Conservation (phyloP, 306 rosid species). For the Arachis hypogaea region DNA sequence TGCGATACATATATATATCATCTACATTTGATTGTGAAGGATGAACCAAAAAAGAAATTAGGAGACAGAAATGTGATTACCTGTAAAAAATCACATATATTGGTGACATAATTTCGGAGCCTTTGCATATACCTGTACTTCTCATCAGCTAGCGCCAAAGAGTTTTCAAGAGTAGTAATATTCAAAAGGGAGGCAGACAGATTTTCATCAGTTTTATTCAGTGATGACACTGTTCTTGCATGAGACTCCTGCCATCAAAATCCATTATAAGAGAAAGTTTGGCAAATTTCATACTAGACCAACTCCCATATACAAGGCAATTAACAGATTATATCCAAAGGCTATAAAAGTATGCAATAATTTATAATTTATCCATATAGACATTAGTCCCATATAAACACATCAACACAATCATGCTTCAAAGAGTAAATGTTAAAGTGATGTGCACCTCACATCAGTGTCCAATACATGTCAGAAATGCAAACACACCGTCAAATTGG, state of each 20-base stretch:
- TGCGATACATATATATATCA: background rate
- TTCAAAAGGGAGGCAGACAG: constrained; percentile 75
- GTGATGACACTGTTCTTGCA: constrained; percentile 59
- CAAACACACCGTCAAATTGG: no score
- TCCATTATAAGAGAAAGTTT: background rate
- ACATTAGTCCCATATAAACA: constrained; percentile 11
- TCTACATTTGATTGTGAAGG: constrained; percentile 1
- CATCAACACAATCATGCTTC: background rate
- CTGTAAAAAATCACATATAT: constrained; percentile 88
- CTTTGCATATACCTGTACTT: constrained; percentile 87
- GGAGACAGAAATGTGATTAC: constrained; percentile 44
- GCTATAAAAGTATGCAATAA: constrained; percentile 25
- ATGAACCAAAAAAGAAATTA: constrained; percentile 16
- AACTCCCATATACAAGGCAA: constrained; percentile 28
- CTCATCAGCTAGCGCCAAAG: constrained; percentile 72
- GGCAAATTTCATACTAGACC: constrained; percentile 21
- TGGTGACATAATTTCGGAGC: constrained; percentile 76
- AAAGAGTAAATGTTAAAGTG: background rate
- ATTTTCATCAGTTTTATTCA: constrained; percentile 72
- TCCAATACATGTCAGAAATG: no score
- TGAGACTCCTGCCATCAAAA: constrained; percentile 72
- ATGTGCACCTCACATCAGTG: no score
- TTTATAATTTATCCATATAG: constrained; percentile 10
- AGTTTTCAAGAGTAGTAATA: constrained; percentile 76
- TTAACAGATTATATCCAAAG: background rate